Evolutionary conservation across 2,329 filamentous ascomycete species (phyloP).

Genomic region (Fusarium brachygibbosum): DNA sequence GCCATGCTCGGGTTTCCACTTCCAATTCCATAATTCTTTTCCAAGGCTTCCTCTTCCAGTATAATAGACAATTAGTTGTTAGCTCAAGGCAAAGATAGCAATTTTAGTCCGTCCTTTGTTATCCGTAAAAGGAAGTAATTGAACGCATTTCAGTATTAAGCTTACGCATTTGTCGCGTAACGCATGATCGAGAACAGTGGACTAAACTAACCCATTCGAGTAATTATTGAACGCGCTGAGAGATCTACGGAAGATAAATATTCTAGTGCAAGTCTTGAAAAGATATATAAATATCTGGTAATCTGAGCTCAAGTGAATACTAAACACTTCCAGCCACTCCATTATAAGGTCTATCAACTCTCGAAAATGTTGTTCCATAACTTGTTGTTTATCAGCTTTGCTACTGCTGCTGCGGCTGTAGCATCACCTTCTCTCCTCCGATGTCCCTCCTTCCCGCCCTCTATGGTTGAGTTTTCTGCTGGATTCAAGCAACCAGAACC

Average conservation of each 20-base stretch:
- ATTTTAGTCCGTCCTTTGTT: fast-evolving
- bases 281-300: background rate
- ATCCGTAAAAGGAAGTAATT: background rate
- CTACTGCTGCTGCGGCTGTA: background rate
- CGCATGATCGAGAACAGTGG: background rate
- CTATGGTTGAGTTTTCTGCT: constrained; percentile 50
- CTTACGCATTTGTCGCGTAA: background rate
- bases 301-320: fast-evolving
- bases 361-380: constrained; percentile 1
- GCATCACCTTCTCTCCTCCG: background rate
- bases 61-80: too few relatives aligned
- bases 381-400: background rate
- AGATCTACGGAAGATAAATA: background rate
- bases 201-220: background rate
- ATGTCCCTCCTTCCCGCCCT: constrained; percentile 47
- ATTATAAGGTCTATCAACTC: fast-evolving
- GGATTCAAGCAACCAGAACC: constrained; percentile 53
- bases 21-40: too few relatives aligned
- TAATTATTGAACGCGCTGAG: constrained; percentile 8
- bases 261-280: too few relatives aligned
- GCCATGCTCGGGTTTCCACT: too few relatives aligned
- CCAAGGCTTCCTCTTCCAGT: too few relatives aligned
- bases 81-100: too few relatives aligned
- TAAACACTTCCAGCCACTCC: background rate
- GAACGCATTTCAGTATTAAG: background rate